Evolutionary conservation across 2,329 filamentous ascomycete species (phyloP).

Genomic region (Volutella citrinella): DNA sequence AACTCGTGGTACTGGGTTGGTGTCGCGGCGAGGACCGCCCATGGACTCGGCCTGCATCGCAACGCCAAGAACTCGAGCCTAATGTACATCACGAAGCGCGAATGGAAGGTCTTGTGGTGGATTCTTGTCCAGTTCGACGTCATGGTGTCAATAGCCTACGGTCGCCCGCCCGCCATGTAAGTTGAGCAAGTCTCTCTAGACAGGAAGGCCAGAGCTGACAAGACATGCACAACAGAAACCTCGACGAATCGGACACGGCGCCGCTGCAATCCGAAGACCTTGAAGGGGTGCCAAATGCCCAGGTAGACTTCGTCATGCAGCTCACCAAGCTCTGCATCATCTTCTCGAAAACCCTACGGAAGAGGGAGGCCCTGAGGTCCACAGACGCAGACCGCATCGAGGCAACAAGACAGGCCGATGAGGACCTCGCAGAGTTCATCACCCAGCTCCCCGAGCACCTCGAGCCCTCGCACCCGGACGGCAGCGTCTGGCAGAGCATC

Average conservation of each 20-base stretch:
- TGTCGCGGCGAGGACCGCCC: conserved; percentile 48
- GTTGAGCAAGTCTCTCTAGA: conserved; percentile 8
- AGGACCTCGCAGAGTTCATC: conserved; percentile 29
- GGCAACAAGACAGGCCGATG: conserved; percentile 28
- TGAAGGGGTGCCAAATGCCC: conserved; percentile 36
- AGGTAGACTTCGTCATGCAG: conserved; percentile 42
- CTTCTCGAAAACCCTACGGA: conserved; percentile 37
- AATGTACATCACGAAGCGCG: conserved; percentile 28
- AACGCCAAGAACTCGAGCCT: conserved; percentile 29
- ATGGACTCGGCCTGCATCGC: conserved; percentile 52
- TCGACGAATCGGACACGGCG: conserved; percentile 50
- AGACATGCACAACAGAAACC: conserved; percentile 27
- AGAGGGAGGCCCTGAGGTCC: conserved; percentile 21
- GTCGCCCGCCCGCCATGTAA: conserved; percentile 48
- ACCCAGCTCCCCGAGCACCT: conserved; percentile 26
- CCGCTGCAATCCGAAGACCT: conserved; percentile 43
- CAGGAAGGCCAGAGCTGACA: too few species aligned
- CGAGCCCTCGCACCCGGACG: conserved; percentile 17
- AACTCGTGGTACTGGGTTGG: conserved; percentile 54
- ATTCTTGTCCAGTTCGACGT: conserved; percentile 38
- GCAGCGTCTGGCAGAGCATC: conserved; percentile 27
- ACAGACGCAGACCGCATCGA: conserved; percentile 22
- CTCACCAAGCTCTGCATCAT: conserved; percentile 49
- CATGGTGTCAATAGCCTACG: conserved; percentile 38
- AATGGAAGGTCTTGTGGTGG: conserved; percentile 40